Conservation (phyloP, 2,329 filamentous ascomycete species). For the Paraphoma sp. region DNA sequence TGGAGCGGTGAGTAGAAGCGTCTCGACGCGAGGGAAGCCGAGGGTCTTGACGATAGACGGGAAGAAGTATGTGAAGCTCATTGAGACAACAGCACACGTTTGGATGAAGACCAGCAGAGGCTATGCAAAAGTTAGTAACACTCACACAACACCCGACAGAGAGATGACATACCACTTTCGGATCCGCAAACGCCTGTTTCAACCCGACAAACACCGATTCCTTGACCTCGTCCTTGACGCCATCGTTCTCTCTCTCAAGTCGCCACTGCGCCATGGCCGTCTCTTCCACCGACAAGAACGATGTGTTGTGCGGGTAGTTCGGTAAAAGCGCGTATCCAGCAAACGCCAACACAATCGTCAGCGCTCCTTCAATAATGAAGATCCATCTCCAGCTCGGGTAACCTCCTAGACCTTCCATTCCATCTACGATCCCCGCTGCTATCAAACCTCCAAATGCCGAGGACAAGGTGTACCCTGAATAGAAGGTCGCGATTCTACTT, state of each 20-base stretch:
- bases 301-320: conserved; percentile 57
- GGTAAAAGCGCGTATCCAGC: conserved; percentile 55
- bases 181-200: conserved; percentile 57
- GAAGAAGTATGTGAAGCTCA: conserved; percentile 68
- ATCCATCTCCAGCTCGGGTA: conserved; percentile 5
- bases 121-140: conserved; percentile 46
- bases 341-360: conserved; percentile 23
- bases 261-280: conserved; percentile 26
- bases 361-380: conserved; percentile 29
- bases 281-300: conserved; percentile 48
- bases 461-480: conserved; percentile 62
- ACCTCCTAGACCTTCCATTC: conserved; percentile 11
- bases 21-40: conserved; percentile 60
- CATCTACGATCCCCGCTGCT: conserved; percentile 57
- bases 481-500: conserved; percentile 63
- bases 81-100: conserved; percentile 55
- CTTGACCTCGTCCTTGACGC: conserved; percentile 19
- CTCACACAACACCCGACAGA: conserved; percentile 37
- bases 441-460: conserved; percentile 60
- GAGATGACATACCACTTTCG: conserved; percentile 45
- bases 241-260: conserved; percentile 26
- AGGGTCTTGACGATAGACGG: conserved; percentile 67
- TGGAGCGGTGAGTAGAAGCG: conserved; percentile 63
- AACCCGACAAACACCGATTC: conserved; percentile 47
- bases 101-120: conserved; percentile 55